These are phyloP conservation scores for Exophiala mesophila DNA, from an alignment of 2,329 filamentous ascomycete species.

Conservation along the genomic window DNA sequence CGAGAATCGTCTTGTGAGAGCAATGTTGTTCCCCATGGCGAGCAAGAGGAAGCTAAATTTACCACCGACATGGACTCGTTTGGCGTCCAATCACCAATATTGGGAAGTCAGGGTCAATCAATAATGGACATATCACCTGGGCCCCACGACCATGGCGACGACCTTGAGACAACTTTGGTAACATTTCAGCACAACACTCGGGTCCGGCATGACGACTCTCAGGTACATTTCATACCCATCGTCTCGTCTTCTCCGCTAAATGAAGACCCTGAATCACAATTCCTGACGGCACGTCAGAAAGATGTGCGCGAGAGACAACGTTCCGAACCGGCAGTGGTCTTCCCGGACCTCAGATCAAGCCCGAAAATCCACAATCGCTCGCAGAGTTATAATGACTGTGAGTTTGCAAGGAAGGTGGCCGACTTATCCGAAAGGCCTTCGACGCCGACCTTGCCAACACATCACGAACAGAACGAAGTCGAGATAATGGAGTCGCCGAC, in stretches of 20 bases:
- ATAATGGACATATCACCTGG: no score
- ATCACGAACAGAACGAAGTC: slow-evolving; percentile 16
- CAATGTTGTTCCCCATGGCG: neutral
- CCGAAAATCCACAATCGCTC: slow-evolving; percentile 28
- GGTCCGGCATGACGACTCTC: slow-evolving; percentile 73
- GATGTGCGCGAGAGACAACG: slow-evolving; percentile 71
- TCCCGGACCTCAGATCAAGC: slow-evolving; percentile 62
- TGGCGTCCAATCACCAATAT: slow-evolving; percentile 9
- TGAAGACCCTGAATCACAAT: slow-evolving; percentile 57
- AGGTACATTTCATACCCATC: slow-evolving; percentile 70
- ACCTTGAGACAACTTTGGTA: no score
- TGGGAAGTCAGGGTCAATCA: slow-evolving; percentile 12
- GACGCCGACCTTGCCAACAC: slow-evolving; percentile 23
- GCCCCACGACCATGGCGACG: no score
- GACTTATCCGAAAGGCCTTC: slow-evolving; percentile 16
- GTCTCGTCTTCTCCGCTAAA: slow-evolving; percentile 53
- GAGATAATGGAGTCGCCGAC: slow-evolving; percentile 26
- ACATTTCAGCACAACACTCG: no score
- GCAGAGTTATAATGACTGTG: slow-evolving; percentile 14
- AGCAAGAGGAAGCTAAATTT: neutral
- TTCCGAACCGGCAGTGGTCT: slow-evolving; percentile 58
- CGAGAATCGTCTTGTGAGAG: neutral
- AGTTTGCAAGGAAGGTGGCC: slow-evolving; percentile 19
- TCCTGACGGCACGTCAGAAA: slow-evolving; percentile 72
- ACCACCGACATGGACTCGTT: neutral